Evolutionary conservation across 768 basidiomycete species (phyloP), one percentile per base, ranked within the genome.

Genomic region (Calocera cornea): DNA sequence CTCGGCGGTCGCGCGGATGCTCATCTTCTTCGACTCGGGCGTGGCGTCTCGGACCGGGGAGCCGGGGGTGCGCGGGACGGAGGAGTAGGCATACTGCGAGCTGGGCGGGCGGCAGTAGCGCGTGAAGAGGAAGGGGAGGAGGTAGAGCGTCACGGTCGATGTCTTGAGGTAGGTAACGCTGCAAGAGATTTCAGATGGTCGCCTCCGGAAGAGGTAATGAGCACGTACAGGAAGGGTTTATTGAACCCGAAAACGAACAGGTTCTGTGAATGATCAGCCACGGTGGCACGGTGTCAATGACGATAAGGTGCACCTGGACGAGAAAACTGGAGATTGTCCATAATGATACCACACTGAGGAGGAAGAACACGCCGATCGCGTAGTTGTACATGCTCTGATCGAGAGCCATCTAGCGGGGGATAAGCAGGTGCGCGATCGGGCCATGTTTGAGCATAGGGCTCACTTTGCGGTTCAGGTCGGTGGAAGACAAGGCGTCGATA

Each of bases 141-240:
- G 86, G 77, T 95, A 95, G 16, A 92, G 72, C 2, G 84, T 78
- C 74, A 98, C 98, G n/a, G 92, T 81, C 69, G 89, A 87, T 1
- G 95, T 97, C 77, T 87, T 93, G 74, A 95, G 79, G 73, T 97
- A 98, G 12, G 95, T 95, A 64, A 92, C 83, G 67, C 90, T 90
- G 67, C 49, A n/a, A 29, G 24, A 34, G 24, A 29, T 5, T 11
- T n/a, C 31, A 63, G 34, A 29, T 64, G 72, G 67, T 70, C 60
- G 12, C 33, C 49, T 38, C 64, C 34, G 24, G 60, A 22, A 69
- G 7, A 33, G 14, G 54, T 16, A 33, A 33, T 2, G 11, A 47
- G 69, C 34, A 77, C 83, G 67, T 69, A 87, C 94, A 94, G 79
- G 77, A 95, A 98, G 10, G 92, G 92, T 73, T 97, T 97, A 74